Base-by-base conservation (phyloP, 345 rosid genomes). In the Melastoma malabathricum region DNA sequence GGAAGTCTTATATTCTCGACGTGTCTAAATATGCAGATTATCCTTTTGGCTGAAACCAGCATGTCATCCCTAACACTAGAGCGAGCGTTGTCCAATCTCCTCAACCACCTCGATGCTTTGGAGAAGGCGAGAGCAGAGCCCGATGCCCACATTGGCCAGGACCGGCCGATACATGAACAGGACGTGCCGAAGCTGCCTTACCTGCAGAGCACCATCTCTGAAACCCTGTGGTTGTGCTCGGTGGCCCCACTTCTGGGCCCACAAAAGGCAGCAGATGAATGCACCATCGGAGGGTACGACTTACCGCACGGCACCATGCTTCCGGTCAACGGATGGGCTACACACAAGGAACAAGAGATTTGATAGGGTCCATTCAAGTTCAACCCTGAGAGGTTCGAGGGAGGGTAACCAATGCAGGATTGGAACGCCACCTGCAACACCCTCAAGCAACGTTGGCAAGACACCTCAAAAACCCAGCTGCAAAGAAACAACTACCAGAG, bases 261-360 rank as follows among this genome's bases (percentile, higher is more conserved):
- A 1, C 77, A 76, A 12, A 8, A 2, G 0, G 51, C 79, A 6
- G 71, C 82, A 0, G 63, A 44, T 2, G 70, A 73, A n/a, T 73
- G 79, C 52, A 60, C 41, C 15, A 47, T 76, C 1, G 73, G 65
- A 5, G 77, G 70, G 3, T 67, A 65, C n/a, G 49, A 67, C 2
- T 53, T 76, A 19, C 82, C 80, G 7, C 68, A 68, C 54, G 64
- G 60, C 15, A 69, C 80, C 1, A 54, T 66, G 0, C 13, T 81
- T 2, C 48, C 75, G 5, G 51, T 70, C 17, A 80, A 80, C 12
- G 70, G 43, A 6, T 80, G 83, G 83, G 80, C 79, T 5, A 80
- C 77, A 29, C 81, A 74, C 5, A 52, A 74, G 48, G 83, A 80
- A 49, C 73, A 70, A 1, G 4, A 25, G 5, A 5, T 64, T 12